A percentile compares a stretch with the other conserved stretches of the same genome.
These are phyloP conservation scores for Wickerhamomyces sp. DNA, from an alignment of 1,139 yeast genomes.

Conservation along the genomic window DNA sequence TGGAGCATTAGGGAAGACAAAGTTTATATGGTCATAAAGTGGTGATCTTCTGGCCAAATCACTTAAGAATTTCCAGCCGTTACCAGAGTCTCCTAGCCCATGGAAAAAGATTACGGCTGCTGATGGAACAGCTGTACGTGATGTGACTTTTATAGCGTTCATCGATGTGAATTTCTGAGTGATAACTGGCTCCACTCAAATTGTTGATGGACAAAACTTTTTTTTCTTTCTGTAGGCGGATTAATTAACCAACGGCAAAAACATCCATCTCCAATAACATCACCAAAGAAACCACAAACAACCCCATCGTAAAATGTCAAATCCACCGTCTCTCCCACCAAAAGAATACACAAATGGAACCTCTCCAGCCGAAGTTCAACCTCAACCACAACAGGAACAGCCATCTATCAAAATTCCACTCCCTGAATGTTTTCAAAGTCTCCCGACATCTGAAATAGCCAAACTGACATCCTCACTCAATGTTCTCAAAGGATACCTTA, in stretches of 20 bases:
- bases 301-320: neutral
- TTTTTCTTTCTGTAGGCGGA: neutral
- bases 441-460: slow-evolving; percentile 26
- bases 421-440: slow-evolving; percentile 20
- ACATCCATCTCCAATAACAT: neutral
- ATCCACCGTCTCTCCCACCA: slow-evolving; percentile 11
- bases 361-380: neutral
- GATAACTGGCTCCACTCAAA: no score
- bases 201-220: neutral
- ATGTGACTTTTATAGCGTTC: slow-evolving; percentile 34
- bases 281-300: neutral
- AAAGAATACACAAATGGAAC: slow-evolving; percentile 1
- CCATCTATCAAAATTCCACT: slow-evolving; percentile 10
- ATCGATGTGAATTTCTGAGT: neutral
- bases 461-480: slow-evolving; percentile 22
- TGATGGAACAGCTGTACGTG: slow-evolving; percentile 36
- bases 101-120: slow-evolving; percentile 80
- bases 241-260: no score
- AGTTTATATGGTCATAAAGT: slow-evolving; percentile 57
- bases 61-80: slow-evolving; percentile 83
- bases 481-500: slow-evolving; percentile 26
- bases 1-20: slow-evolving; percentile 90
- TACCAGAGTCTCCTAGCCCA: slow-evolving; percentile 89
- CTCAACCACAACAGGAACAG: neutral
- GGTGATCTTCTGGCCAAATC: slow-evolving; percentile 41